Percentiles rank a stretch among this genome's conserved stretches.
These are phyloP conservation scores for Gelatoporia subvermispora DNA, from an alignment of 768 basidiomycete genomes.

Conservation along the genomic window DNA sequence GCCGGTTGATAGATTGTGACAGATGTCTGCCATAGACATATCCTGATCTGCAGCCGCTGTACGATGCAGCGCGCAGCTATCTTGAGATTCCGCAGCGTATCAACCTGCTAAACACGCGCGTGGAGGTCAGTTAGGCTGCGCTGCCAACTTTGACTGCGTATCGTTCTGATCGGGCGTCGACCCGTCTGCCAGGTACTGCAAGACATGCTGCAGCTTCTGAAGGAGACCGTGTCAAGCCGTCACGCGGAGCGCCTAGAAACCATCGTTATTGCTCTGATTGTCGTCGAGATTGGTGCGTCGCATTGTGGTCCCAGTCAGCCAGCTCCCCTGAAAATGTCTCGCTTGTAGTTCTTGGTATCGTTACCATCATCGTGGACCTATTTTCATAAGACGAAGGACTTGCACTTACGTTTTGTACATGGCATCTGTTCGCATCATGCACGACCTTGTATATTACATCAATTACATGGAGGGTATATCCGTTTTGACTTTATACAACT, in stretches of 20 bases:
- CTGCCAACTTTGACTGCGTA: background rate
- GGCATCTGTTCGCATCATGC: too few relatives aligned
- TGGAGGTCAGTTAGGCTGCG: slow-evolving; percentile 57
- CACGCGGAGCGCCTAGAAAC: slow-evolving; percentile 90
- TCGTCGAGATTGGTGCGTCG: slow-evolving; percentile 71
- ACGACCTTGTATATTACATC: too few relatives aligned
- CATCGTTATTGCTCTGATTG: slow-evolving; percentile 89
- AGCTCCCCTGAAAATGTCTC: slow-evolving; percentile 2
- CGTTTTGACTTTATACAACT: too few relatives aligned
- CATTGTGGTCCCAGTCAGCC: background rate
- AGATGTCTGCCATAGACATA: slow-evolving; percentile 53
- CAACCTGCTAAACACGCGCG: slow-evolving; percentile 87
- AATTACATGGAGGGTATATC: too few relatives aligned
- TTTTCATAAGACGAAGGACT: slow-evolving; percentile 18
- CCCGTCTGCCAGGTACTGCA: slow-evolving; percentile 76
- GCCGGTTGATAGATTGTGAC: background rate
- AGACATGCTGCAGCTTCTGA: slow-evolving; percentile 93
- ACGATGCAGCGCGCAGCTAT: slow-evolving; percentile 90
- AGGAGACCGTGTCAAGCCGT: slow-evolving; percentile 88
- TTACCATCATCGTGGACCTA: slow-evolving; percentile 86
- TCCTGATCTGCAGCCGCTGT: slow-evolving; percentile 92
- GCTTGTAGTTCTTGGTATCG: slow-evolving; percentile 74
- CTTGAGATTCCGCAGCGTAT: slow-evolving; percentile 93
- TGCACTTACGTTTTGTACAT: too few relatives aligned
- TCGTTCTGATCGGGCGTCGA: background rate